A percentile compares a stretch with the other conserved stretches of the same genome.
Conservation (phyloP, 225 moss, liverwort and hornwort species). For the Physcomitrellopsis africana region DNA sequence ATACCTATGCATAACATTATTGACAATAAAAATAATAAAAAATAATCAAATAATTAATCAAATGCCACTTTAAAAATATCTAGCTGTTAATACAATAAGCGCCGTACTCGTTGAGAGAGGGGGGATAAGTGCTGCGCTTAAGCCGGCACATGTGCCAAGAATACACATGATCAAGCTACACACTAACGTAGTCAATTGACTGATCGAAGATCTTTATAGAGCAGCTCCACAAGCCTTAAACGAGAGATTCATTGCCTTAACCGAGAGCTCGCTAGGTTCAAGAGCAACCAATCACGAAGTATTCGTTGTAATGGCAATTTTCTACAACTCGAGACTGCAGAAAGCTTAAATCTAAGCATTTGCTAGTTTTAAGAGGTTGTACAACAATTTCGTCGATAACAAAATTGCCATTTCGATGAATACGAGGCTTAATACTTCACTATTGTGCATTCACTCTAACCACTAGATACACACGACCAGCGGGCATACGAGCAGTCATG, state of each 20-base stretch:
- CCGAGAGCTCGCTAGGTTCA: not conserved
- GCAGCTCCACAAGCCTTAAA: slow-evolving; percentile 2
- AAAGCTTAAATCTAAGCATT: too few species aligned
- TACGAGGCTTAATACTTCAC: not conserved
- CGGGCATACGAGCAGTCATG: not conserved
- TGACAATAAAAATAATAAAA: too few species aligned
- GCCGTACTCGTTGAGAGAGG: slow-evolving; percentile 6
- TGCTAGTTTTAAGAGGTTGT: too few species aligned
- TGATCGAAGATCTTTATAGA: not conserved
- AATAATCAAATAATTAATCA: too few species aligned
- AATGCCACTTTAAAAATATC: too few species aligned
- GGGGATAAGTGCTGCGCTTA: not conserved
- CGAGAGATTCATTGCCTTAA: not conserved
- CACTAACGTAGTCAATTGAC: not conserved
- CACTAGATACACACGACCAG: not conserved
- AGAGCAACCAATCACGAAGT: not conserved
- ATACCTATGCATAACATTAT: too few species aligned
- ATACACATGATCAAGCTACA: slow-evolving; percentile 15
- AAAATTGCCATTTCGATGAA: too few species aligned
- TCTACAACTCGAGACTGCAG: too few species aligned
- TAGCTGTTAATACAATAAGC: not conserved
- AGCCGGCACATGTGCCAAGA: not conserved
- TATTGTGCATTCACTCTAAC: slow-evolving; percentile 5
- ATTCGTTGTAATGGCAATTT: too few species aligned
- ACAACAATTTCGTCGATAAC: too few species aligned